Evolutionary conservation across 441 rosid genomes (phyloP).

Genomic region (Erodium trifolium): DNA sequence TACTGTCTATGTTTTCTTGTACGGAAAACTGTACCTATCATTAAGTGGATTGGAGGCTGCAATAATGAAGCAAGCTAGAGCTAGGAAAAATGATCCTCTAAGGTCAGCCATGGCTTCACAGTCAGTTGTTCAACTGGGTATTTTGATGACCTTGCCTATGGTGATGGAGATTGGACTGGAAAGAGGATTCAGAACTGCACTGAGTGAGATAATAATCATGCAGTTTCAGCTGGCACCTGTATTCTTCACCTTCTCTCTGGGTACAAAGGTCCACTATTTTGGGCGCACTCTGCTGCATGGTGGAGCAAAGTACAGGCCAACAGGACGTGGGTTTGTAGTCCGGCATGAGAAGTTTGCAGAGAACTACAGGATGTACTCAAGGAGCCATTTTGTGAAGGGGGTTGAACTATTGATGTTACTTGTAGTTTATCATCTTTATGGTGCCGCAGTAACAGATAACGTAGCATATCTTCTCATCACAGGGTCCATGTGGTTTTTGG

Average conservation of each 20-base stretch:
- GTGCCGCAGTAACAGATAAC: slow-evolving; percentile 36
- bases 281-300: slow-evolving; percentile 25
- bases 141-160: slow-evolving; percentile 80
- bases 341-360: slow-evolving; percentile 28
- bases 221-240: slow-evolving; percentile 87
- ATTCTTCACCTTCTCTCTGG: slow-evolving; percentile 95
- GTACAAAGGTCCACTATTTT: slow-evolving; percentile 51
- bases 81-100: slow-evolving; percentile 57
- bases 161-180: slow-evolving; percentile 95
- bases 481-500: too few species aligned
- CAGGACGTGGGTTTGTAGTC: slow-evolving; percentile 27
- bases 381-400: slow-evolving; percentile 26
- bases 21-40: slow-evolving; percentile 74
- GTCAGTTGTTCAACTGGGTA: slow-evolving; percentile 77
- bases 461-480: slow-evolving; percentile 42
- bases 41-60: slow-evolving; percentile 86
- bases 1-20: slow-evolving; percentile 64
- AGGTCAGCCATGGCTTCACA: slow-evolving; percentile 92
- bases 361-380: slow-evolving; percentile 26
- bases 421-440: slow-evolving; percentile 60
- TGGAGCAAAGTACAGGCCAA: slow-evolving; percentile 27
- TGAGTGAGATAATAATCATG: slow-evolving; percentile 77
- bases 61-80: slow-evolving; percentile 51
- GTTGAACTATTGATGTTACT: slow-evolving; percentile 42
- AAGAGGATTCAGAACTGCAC: slow-evolving; percentile 85